Base-by-base conservation (phyloP, 1,284 basidiomycete genomes). In the Meira miltonrushii region DNA sequence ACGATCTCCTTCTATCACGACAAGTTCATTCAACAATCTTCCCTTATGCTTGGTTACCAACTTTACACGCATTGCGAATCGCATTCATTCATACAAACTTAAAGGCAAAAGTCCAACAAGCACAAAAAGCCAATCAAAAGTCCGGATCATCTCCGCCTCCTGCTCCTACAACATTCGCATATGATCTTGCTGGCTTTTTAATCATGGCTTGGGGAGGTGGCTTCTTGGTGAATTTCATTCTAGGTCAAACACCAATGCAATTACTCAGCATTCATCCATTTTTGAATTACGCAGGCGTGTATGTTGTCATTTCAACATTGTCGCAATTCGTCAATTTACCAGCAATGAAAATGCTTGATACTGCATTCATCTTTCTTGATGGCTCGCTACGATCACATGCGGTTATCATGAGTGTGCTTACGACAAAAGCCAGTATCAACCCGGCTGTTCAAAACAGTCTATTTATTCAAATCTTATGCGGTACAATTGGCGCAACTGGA, bases 161-260 rank as follows among this genome's bases (percentile, higher is more conserved):
- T 33, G 28, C 28, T 33, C 28, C 28, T 33, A 40, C 28, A 38
- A 51, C 49, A 33, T 64, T 54, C 23, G 49, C 63, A 11, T 60
- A 59, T 44, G 64, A 74, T 54, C 46, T 60, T 1, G 69, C 59
- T 3, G 71, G 71, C 10, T 74, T 70, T 57, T 62, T 72, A 44
- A 65, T 74, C 39, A 74, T 74, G 71, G 62, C 65, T 2, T 74
- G 71, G 71, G 71, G 71, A 12, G 71, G 71, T 11, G 60, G 64
- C 8, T 64, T 74, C 47, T 59, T 74, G 52, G 37, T 65, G 40
- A 64, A 68, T 55, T 65, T 65, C 55, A 19, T 72, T 11, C 58
- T 68, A 39, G 55, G 57, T n/a, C 62, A 62, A n/a, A 63, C 67
- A 46, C 71, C 71, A 1, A 55, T 53, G 7, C 69, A 68, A 40